These are phyloP conservation scores for Gnomoniopsis smithogilvyi DNA, from an alignment of 2,329 filamentous ascomycete species.

Conservation along the genomic window DNA sequence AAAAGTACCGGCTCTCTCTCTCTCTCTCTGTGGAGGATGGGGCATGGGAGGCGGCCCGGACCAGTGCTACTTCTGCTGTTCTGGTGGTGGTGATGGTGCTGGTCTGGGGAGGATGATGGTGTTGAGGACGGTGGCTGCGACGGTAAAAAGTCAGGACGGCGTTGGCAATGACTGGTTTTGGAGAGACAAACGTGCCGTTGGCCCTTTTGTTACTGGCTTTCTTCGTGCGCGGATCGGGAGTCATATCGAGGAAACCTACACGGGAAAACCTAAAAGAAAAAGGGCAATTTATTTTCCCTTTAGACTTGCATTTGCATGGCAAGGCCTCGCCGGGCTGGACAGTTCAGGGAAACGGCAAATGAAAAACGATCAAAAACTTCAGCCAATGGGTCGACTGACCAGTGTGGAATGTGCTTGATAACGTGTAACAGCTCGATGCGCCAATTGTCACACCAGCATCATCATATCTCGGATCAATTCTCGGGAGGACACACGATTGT, in stretches of 20 bases:
- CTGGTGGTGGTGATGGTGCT: slow-evolving; percentile 28
- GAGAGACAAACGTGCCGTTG: slow-evolving; percentile 16
- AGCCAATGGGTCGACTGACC: slow-evolving; percentile 16
- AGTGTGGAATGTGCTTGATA: neutral
- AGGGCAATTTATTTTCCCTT: slow-evolving; percentile 34
- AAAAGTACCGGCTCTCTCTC: slow-evolving; percentile 30
- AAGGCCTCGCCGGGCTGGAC: slow-evolving; percentile 39
- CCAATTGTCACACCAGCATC: no score
- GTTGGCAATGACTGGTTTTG: slow-evolving; percentile 11
- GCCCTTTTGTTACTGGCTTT: slow-evolving; percentile 8
- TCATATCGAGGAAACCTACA: slow-evolving; percentile 18
- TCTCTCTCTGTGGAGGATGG: slow-evolving; percentile 5
- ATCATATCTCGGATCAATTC: no score
- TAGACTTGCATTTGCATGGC: slow-evolving; percentile 47
- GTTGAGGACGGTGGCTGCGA: slow-evolving; percentile 6
- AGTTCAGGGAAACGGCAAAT: slow-evolving; percentile 52
- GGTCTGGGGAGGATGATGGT: slow-evolving; percentile 17
- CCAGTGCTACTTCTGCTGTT: slow-evolving; percentile 2
- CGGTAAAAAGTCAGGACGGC: slow-evolving; percentile 13
- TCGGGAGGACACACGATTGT: no score
- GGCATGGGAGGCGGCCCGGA: slow-evolving; percentile 17
- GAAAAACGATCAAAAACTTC: slow-evolving; percentile 40
- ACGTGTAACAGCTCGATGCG: neutral
- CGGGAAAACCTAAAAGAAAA: slow-evolving; percentile 23
- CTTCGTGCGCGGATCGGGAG: slow-evolving; percentile 27